Percentiles rank a stretch among this genome's conserved stretches.
Evolutionary conservation across 768 basidiomycete species (phyloP).

Genomic region (Cystobasidiopsis lactophilus): DNA sequence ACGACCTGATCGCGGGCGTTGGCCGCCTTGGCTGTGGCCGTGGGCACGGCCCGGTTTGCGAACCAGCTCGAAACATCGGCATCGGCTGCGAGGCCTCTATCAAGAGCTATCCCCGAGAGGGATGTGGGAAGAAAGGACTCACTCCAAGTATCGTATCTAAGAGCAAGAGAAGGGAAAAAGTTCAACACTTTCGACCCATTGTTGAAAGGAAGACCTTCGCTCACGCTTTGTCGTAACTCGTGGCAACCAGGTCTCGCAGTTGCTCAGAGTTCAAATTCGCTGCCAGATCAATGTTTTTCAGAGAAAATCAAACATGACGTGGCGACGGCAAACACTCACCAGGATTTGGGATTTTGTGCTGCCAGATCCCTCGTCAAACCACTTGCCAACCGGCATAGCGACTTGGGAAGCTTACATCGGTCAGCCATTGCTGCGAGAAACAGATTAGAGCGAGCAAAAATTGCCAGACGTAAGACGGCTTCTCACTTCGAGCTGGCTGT

Average conservation of each 20-base stretch:
- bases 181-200: background rate
- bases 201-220: slow-evolving; percentile 5
- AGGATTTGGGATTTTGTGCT: slow-evolving; percentile 28
- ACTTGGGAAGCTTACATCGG: slow-evolving; percentile 33
- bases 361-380: slow-evolving; percentile 44
- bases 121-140: background rate
- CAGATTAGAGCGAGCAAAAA: too few species aligned
- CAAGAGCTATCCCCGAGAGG: too few species aligned
- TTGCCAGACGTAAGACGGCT: background rate
- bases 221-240: slow-evolving; percentile 25
- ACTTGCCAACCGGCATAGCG: slow-evolving; percentile 42
- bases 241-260: slow-evolving; percentile 27
- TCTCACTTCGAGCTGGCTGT: background rate
- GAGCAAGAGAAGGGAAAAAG: background rate
- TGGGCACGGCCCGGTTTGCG: slow-evolving; percentile 23
- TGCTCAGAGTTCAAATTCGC: slow-evolving; percentile 25
- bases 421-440: too few species aligned
- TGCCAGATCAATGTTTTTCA: background rate
- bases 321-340: background rate
- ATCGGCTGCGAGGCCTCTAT: background rate
- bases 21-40: slow-evolving; percentile 15
- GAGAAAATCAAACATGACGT: too few species aligned
- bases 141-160: background rate
- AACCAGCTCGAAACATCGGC: slow-evolving; percentile 18
- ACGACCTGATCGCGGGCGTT: slow-evolving; percentile 5